Evolutionary conservation across 495 filamentous ascomycete species (phyloP).

Genomic region (Podospora bellae-mahoneyi): DNA sequence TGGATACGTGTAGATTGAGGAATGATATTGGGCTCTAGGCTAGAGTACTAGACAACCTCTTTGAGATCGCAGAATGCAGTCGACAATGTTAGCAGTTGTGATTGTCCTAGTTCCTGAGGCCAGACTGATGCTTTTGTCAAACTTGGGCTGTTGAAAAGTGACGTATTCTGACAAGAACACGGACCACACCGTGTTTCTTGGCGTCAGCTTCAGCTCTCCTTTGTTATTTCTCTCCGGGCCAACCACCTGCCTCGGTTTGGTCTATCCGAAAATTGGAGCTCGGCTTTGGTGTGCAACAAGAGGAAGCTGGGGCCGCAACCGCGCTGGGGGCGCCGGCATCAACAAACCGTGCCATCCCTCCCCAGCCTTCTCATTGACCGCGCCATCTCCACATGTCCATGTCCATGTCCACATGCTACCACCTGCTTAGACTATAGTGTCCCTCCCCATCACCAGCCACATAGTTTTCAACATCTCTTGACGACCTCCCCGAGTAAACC

Average conservation of each 20-base stretch:
- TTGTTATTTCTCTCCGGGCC: slow-evolving; percentile 26
- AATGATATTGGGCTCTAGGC: background rate
- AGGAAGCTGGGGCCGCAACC: slow-evolving; percentile 15
- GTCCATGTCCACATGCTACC: background rate
- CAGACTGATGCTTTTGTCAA: background rate
- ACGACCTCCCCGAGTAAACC: background rate
- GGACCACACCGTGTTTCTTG: slow-evolving; percentile 19
- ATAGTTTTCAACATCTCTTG: slow-evolving; percentile 15
- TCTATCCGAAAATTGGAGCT: slow-evolving; percentile 29
- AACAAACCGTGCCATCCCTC: slow-evolving; percentile 23
- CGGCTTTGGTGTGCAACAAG: slow-evolving; percentile 19
- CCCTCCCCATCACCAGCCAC: slow-evolving; percentile 23
- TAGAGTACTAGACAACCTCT: background rate
- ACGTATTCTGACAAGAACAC: background rate
- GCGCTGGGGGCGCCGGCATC: slow-evolving; percentile 15
- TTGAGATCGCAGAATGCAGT: background rate
- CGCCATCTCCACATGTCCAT: slow-evolving; percentile 5
- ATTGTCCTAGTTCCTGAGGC: background rate
- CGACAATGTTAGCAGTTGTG: background rate
- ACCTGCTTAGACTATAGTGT: background rate
- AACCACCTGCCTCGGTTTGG: slow-evolving; percentile 37
- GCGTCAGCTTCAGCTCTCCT: slow-evolving; percentile 22
- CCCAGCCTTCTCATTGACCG: slow-evolving; percentile 21
- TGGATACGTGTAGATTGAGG: background rate
- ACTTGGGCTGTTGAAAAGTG: background rate